Base-by-base conservation (phyloP, 1,139 yeast genomes). In the Cylindricascospora bacillispora region DNA sequence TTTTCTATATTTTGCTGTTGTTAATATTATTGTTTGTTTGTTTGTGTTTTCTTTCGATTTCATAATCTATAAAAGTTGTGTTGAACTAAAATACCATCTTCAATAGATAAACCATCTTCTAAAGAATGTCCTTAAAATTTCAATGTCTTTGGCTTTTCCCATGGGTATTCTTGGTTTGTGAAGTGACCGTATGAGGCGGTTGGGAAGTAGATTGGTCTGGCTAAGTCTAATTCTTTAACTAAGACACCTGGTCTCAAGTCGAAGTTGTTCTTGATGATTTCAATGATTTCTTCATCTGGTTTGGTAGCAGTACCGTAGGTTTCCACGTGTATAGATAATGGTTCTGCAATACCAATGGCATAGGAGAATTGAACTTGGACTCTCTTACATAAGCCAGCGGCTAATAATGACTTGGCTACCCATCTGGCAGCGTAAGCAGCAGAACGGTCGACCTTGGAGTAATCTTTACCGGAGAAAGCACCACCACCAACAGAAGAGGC, bases 401-500 rank as follows among this genome's bases (percentile, higher is more conserved):
- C 69, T 45, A 89, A 93, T 54, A 89, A 73, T 37, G 98, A 89
- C 72, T 89, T 89, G 62, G 98, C 98, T 52, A 89, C 95, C 98
- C 98, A 92, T 72, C 98, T 85, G 52, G 98, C 98, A 56, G 98
- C 97, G 60, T 89, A 89, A 47, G 98, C 98, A 58, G 98, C 99
- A 46, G 98, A 89, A 72, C 99, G 83, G 66, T 89, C 99, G 57
- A 89, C 99, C 74, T 89, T 89, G 60, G 97, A 83, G 81, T 83
- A 89, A 66, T 89, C 99, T 73, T 89, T 89, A 66, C 99, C 99
- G 42, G 95, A 81, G 85, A 92, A 89, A 45, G 98, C 98, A 74
- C 99, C 99, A 73, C 99, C 99, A 67, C 99, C 99, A 72, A 89
- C 98, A 54, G 98, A 97, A 66, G 98, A 95, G 92, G 98, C 92